These are phyloP conservation scores for Fusarium coicis DNA, from an alignment of 2,329 filamentous ascomycete genomes.

Conservation along the genomic window DNA sequence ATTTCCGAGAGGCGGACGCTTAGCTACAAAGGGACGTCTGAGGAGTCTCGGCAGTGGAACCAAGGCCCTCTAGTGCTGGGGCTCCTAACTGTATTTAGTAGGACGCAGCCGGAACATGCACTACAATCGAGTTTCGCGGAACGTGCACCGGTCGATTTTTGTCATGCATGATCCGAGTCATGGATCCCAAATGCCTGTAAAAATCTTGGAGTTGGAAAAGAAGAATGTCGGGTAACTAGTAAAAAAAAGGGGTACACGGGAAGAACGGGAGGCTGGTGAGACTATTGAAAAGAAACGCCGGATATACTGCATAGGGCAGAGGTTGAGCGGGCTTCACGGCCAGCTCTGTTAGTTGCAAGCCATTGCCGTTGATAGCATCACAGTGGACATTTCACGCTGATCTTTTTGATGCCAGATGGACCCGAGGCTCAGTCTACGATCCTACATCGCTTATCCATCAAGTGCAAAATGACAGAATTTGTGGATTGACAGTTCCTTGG, in stretches of 20 bases:
- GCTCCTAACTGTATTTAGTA: background rate
- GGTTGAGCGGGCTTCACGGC: background rate
- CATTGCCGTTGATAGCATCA: background rate
- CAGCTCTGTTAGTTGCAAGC: background rate
- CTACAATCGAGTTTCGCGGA: background rate
- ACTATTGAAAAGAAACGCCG: background rate
- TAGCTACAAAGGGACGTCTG: background rate
- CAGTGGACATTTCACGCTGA: background rate
- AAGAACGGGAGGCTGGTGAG: background rate
- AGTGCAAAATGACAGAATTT: background rate
- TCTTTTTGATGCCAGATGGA: background rate
- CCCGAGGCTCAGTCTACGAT: background rate
- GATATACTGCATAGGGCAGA: background rate
- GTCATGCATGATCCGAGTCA: background rate
- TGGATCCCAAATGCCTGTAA: background rate
- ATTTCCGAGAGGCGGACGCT: conserved; percentile 13
- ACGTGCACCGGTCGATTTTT: background rate
- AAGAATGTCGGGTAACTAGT: background rate
- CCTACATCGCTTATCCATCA: background rate
- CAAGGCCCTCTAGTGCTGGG: background rate
- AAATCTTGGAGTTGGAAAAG: background rate
- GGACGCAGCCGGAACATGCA: background rate
- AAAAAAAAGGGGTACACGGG: background rate
- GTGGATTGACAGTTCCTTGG: background rate
- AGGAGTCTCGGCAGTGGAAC: conserved; percentile 10